Percentiles rank a stretch among this genome's conserved stretches.
phyloP scores from a whole-genome alignment of 805 yeast species.

The Kockiozyma suomiensis region DNA sequence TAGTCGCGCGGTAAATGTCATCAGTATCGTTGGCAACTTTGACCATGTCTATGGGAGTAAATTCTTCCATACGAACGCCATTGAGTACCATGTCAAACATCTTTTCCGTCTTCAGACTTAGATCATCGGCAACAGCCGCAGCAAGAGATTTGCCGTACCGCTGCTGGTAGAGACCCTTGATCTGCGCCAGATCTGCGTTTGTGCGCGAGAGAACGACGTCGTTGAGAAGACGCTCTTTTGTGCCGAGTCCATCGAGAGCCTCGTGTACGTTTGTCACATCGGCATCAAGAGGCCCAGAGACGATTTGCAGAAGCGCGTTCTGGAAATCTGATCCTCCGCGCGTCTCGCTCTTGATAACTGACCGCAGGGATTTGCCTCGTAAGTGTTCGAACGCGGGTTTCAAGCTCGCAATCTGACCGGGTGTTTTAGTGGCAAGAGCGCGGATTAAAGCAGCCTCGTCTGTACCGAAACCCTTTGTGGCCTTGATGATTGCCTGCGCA shows the following conservation, averaged over 20 bases:
- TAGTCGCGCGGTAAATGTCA: slow-evolving; percentile 31
- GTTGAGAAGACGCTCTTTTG: slow-evolving; percentile 33
- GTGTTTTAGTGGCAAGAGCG: slow-evolving; percentile 26
- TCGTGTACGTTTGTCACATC: slow-evolving; percentile 32
- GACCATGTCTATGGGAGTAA: slow-evolving; percentile 24
- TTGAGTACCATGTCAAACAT: slow-evolving; percentile 32
- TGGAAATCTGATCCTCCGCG: slow-evolving; percentile 27
- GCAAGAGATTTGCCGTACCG: slow-evolving; percentile 27
- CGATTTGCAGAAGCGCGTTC: slow-evolving; percentile 28
- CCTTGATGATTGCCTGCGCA: slow-evolving; percentile 27
- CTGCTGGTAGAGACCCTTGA: slow-evolving; percentile 32
- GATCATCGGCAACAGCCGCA: slow-evolving; percentile 29
- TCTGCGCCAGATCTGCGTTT: slow-evolving; percentile 32
- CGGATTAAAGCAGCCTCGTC: slow-evolving; percentile 33
- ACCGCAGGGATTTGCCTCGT: slow-evolving; percentile 27
- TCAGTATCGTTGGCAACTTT: slow-evolving; percentile 29
- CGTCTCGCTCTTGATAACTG: slow-evolving; percentile 33
- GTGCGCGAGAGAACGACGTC: slow-evolving; percentile 33
- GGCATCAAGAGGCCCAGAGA: slow-evolving; percentile 32
- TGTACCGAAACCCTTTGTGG: slow-evolving; percentile 37
- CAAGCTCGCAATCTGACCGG: slow-evolving; percentile 32
- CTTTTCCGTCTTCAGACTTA: slow-evolving; percentile 33
- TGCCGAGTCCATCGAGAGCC: slow-evolving; percentile 34
- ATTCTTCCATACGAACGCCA: slow-evolving; percentile 28
- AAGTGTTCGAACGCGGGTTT: slow-evolving; percentile 24